These are phyloP conservation scores for Cunninghamia lanceolata DNA, from an alignment of 75 land plant genomes.

Conservation along the genomic window DNA sequence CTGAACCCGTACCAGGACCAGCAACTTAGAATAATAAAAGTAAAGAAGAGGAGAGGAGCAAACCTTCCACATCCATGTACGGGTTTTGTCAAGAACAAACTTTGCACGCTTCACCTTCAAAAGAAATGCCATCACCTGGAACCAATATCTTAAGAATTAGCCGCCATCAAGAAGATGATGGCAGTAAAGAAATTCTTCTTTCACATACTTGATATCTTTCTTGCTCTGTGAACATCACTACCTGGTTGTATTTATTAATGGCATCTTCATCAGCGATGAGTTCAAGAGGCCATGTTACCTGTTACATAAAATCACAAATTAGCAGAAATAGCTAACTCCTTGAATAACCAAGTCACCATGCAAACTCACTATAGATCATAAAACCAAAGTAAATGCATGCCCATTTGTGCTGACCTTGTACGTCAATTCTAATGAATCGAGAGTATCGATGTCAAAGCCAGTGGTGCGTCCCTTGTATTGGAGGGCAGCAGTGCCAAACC, in stretches of 20 bases:
- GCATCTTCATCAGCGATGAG: conserved; percentile 83
- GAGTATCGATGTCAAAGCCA: conserved; percentile 70
- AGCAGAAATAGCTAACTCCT: conserved; percentile 2
- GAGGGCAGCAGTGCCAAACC: conserved; percentile 23
- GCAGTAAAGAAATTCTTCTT: neutral
- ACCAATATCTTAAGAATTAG: conserved; percentile 10
- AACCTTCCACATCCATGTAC: conserved; percentile 99
- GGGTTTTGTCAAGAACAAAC: conserved; percentile 94
- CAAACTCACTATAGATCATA: neutral
- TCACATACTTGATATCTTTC: neutral
- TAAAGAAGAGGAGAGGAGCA: neutral
- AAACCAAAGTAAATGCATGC: neutral
- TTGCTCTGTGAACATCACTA: conserved; percentile 18
- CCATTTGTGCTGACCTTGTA: conserved; percentile 57
- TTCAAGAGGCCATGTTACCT: conserved; percentile 99
- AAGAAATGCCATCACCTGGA: conserved; percentile 84
- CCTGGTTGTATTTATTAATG: conserved; percentile 96
- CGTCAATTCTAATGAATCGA: conserved; percentile 65
- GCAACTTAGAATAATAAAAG: too few relatives aligned
- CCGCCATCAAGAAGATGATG: conserved; percentile 4
- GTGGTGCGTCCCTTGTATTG: conserved; percentile 40
- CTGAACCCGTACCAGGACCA: too few relatives aligned
- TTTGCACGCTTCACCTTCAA: conserved; percentile 95
- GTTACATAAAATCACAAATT: conserved; percentile 2
- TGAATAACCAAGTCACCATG: neutral